These are phyloP conservation scores for Phytopythium aichiense DNA, from an alignment of 352 stramenopile species.

Conservation along the genomic window DNA sequence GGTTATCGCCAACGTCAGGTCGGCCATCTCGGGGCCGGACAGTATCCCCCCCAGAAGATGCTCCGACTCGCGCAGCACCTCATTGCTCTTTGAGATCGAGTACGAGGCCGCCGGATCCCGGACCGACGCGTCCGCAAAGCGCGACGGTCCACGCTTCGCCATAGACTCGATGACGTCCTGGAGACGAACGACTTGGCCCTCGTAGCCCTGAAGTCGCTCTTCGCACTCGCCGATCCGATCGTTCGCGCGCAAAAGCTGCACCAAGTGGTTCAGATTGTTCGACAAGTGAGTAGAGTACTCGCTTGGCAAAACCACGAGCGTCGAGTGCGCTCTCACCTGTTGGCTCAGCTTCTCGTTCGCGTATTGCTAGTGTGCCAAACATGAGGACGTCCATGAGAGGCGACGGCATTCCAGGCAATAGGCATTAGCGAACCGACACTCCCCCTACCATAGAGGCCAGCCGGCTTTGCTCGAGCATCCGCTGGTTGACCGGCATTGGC, in stretches of 20 bases:
- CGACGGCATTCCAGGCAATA: not conserved
- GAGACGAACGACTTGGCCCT: slow-evolving; percentile 36
- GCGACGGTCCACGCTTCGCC: slow-evolving; percentile 16
- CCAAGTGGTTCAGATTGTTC: not conserved
- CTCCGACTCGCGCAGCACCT: slow-evolving; percentile 59
- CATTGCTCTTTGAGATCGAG: slow-evolving; percentile 32
- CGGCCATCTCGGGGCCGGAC: slow-evolving; percentile 24
- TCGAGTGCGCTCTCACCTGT: slow-evolving; percentile 25
- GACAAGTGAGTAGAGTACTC: not conserved
- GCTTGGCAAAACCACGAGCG: not conserved
- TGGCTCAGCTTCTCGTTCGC: slow-evolving; percentile 61
- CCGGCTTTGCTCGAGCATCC: slow-evolving; percentile 27
- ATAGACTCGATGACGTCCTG: slow-evolving; percentile 27
- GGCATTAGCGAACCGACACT: not conserved
- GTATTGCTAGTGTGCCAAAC: slow-evolving; percentile 26
- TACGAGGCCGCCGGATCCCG: slow-evolving; percentile 17
- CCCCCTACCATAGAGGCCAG: slow-evolving; percentile 31
- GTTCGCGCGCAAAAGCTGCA: slow-evolving; percentile 41
- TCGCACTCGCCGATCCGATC: slow-evolving; percentile 48
- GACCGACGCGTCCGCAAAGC: slow-evolving; percentile 16
- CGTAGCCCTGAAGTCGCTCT: slow-evolving; percentile 34
- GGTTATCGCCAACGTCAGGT: slow-evolving; percentile 26
- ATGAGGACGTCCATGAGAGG: not conserved
- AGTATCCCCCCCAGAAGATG: slow-evolving; percentile 45
- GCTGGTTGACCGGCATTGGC: slow-evolving; percentile 19